phyloP scores from a whole-genome alignment of 208 protist species.

The Porcisia deanei region DNA sequence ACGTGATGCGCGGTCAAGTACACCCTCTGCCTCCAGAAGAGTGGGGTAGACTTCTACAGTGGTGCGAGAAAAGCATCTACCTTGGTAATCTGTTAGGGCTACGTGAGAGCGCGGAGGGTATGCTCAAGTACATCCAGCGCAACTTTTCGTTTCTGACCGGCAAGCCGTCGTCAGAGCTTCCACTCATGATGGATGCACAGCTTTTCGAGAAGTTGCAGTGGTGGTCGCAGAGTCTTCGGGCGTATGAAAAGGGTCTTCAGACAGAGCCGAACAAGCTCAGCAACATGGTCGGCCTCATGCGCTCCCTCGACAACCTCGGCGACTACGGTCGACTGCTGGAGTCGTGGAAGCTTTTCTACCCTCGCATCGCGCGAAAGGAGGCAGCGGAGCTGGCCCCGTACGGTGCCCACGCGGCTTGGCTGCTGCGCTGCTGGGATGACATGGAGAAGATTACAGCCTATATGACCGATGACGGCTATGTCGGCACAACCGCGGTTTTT shows the following conservation, averaged over 20 bases:
- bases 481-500: conserved; percentile 92
- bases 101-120: conserved; percentile 97
- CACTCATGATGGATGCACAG: conserved; percentile 86
- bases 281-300: conserved; percentile 95
- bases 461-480: conserved; percentile 91
- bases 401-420: conserved; percentile 95
- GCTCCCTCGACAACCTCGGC: conserved; percentile 96
- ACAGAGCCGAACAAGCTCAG: conserved; percentile 85
- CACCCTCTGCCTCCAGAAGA: conserved; percentile 56
- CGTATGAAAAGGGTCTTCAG: conserved; percentile 82
- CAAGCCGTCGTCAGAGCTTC: conserved; percentile 62
- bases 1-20: conserved; percentile 61
- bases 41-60: conserved; percentile 67
- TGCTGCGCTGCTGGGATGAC: conserved; percentile 92
- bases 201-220: conserved; percentile 97
- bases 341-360: conserved; percentile 74
- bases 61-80: conserved; percentile 94
- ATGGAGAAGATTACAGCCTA: conserved; percentile 92
- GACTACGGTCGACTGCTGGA: conserved; percentile 91
- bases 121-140: conserved; percentile 95
- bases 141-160: conserved; percentile 88
- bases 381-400: conserved; percentile 91
- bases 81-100: conserved; percentile 99
- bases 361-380: conserved; percentile 69
- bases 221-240: conserved; percentile 97